A percentile compares a stretch with the other conserved stretches of the same genome.
These are phyloP conservation scores for Candida bentonensis DNA, from an alignment of 805 yeast species.

Conservation along the genomic window DNA sequence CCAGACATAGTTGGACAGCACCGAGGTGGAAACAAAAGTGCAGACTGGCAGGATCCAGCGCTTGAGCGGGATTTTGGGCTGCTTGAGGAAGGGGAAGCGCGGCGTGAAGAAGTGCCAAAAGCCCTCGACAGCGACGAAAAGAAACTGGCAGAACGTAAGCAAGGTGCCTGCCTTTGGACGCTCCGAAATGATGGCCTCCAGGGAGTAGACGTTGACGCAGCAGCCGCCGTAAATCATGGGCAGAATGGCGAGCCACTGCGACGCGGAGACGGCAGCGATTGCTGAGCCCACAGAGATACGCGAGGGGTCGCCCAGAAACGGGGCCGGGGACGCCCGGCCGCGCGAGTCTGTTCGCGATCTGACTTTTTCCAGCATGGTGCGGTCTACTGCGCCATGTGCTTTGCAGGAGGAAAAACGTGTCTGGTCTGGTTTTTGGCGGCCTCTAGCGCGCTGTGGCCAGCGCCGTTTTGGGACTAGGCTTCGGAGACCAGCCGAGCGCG, in stretches of 20 bases:
- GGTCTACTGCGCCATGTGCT: no score
- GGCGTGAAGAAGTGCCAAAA: constrained; percentile 25
- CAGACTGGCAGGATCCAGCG: constrained; percentile 4
- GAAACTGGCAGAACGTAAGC: constrained; percentile 44
- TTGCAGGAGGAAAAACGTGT: no score
- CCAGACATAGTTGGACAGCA: constrained; percentile 46
- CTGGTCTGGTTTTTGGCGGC: no score
- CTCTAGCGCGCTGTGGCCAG: no score
- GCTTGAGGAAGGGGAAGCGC: constrained; percentile 19
- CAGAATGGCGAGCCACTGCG: constrained; percentile 5
- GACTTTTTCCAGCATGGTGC: no score
- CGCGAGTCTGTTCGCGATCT: neutral
- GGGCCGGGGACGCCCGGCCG: neutral
- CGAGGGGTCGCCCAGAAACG: neutral
- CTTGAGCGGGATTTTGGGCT: constrained; percentile 20
- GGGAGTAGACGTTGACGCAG: constrained; percentile 51
- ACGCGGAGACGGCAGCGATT: neutral
- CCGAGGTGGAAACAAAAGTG: constrained; percentile 7
- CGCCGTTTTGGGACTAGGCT: no score
- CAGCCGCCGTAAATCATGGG: constrained; percentile 54
- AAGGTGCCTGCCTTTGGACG: constrained; percentile 31
- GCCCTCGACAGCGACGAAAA: constrained; percentile 35
- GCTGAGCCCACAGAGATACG: neutral
- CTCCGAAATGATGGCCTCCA: constrained; percentile 37
- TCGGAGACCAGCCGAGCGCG: no score